Percentiles rank a stretch among this genome's conserved stretches.
phyloP scores from a whole-genome alignment of 2,329 filamentous ascomycete species.

The Cladosporium sp. region DNA sequence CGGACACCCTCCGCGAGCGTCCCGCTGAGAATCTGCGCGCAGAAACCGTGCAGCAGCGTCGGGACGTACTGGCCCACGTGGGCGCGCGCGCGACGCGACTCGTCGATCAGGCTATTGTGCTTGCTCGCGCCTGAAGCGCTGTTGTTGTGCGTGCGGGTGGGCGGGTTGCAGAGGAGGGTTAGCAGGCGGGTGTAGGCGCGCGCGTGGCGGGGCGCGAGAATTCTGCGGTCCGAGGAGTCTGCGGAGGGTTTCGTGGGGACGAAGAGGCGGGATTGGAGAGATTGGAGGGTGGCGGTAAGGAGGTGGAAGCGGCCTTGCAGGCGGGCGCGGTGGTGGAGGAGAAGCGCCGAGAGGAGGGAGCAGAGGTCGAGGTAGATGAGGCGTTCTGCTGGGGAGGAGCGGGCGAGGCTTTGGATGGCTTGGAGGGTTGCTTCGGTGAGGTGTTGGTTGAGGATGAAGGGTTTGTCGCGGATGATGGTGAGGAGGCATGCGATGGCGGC shows the following conservation, averaged over 20 bases:
- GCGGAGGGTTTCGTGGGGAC: constrained; percentile 41
- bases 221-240: constrained; percentile 32
- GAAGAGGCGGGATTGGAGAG: constrained; percentile 59
- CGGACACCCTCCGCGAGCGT: constrained; percentile 55
- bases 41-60: constrained; percentile 60
- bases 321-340: constrained; percentile 60
- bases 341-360: constrained; percentile 53
- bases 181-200: constrained; percentile 57
- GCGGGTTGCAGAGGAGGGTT: constrained; percentile 63
- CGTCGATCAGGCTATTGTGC: constrained; percentile 52
- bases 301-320: constrained; percentile 64
- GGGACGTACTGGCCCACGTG: constrained; percentile 60
- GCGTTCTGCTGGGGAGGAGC: constrained; percentile 32
- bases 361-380: constrained; percentile 58
- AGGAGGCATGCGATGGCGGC: constrained; percentile 27
- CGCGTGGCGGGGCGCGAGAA: constrained; percentile 48
- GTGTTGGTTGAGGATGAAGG: constrained; percentile 47
- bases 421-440: constrained; percentile 46
- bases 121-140: constrained; percentile 46
- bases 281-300: constrained; percentile 57
- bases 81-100: constrained; percentile 60
- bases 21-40: constrained; percentile 53
- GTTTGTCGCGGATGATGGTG: constrained; percentile 31
- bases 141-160: constrained; percentile 42
- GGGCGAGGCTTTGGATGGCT: constrained; percentile 39